Percentiles rank a stretch among this genome's conserved stretches.
Evolutionary conservation across 2,329 filamentous ascomycete species (phyloP).

Genomic region (Aspergillus phoenicis): DNA sequence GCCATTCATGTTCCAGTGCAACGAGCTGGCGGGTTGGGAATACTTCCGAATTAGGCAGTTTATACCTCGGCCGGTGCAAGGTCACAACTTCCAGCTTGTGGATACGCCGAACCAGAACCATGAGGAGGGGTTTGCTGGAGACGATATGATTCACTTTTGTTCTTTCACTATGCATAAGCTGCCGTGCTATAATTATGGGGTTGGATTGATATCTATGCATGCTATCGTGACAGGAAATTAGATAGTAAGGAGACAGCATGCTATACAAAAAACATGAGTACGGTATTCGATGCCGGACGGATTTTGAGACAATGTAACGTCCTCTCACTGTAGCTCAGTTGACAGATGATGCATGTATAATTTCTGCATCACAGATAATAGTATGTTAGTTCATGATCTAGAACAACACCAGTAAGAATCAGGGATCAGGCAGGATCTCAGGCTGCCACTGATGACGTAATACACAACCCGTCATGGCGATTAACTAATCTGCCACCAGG

Average conservation of each 20-base stretch:
- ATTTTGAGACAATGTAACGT: too few relatives aligned
- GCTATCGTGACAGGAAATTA: too few relatives aligned
- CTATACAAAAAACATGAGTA: too few relatives aligned
- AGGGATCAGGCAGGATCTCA: too few relatives aligned
- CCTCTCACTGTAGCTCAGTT: too few relatives aligned
- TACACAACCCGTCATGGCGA: neutral
- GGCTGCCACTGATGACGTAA: neutral
- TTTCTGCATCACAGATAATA: neutral
- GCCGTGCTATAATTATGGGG: neutral
- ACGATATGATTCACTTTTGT: too few relatives aligned
- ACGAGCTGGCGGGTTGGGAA: slow-evolving; percentile 7
- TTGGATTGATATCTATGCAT: too few relatives aligned
- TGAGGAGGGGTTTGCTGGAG: neutral
- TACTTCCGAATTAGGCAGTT: slow-evolving; percentile 18
- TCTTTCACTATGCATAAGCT: neutral
- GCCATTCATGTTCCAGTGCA: neutral
- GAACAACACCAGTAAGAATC: neutral
- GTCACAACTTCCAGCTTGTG: neutral
- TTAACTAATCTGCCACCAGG: neutral
- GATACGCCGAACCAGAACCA: neutral
- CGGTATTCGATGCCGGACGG: too few relatives aligned
- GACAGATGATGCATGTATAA: neutral
- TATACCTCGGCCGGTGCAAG: neutral
- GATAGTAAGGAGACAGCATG: too few relatives aligned
- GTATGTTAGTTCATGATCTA: neutral